These are phyloP conservation scores for Dactylonectria macrodidyma DNA, from an alignment of 2,329 filamentous ascomycete species.

Conservation along the genomic window DNA sequence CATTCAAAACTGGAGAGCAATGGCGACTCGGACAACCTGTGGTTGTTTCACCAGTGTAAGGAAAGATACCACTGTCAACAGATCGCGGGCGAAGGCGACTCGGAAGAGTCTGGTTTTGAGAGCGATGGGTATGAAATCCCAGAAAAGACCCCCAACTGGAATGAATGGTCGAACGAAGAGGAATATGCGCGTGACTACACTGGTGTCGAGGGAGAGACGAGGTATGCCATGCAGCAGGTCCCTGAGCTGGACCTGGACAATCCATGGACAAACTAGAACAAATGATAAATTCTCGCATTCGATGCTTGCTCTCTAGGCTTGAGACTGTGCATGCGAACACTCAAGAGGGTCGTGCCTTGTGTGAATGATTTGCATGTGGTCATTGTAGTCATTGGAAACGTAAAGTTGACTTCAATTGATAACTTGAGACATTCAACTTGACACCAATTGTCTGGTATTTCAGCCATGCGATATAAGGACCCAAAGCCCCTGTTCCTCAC, in stretches of 20 bases:
- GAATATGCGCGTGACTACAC: neutral
- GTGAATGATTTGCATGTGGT: too few relatives aligned
- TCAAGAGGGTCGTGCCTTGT: too few relatives aligned
- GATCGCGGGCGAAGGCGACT: neutral
- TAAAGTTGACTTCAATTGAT: too few relatives aligned
- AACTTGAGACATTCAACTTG: too few relatives aligned
- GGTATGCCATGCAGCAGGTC: neutral
- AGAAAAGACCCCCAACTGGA: neutral
- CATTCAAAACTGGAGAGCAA: accelerated
- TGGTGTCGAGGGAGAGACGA: neutral
- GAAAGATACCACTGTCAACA: neutral
- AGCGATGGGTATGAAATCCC: neutral
- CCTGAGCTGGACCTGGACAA: neutral
- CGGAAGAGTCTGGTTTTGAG: neutral
- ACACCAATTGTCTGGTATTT: neutral
- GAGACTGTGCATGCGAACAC: accelerated
- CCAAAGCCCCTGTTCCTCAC: too few relatives aligned
- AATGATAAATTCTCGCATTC: too few relatives aligned
- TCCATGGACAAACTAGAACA: neutral
- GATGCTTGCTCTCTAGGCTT: too few relatives aligned
- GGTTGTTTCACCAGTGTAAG: neutral
- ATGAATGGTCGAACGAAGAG: neutral
- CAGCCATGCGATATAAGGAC: too few relatives aligned
- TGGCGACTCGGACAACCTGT: neutral
- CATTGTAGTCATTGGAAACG: too few relatives aligned